Evolutionary conservation across 2,329 filamentous ascomycete species (phyloP), one percentile per base, ranked within the genome.

Genomic region (Xylaria sp.): DNA sequence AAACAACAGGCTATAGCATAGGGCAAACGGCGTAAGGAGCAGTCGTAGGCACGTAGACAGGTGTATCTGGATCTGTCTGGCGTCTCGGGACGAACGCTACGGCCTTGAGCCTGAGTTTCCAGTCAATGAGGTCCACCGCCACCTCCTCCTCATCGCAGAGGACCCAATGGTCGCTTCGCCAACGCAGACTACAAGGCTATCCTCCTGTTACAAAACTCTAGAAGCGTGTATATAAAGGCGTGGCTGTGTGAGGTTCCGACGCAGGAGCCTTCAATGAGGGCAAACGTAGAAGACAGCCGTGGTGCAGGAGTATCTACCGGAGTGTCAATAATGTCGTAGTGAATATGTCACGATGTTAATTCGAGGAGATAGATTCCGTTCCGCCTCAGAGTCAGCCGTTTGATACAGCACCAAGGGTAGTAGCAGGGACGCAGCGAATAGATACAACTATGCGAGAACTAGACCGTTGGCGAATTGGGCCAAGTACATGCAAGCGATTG

Each of bases 91-190:
- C 68, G 58, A 69, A 61, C 63, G 64, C 67, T 69, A 68, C 60
- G 68, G 71, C 75, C 73, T 75, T 70, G 73, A 75, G 72, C 72
- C 72, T 74, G 72, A 69, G 64, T 73, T 71, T 72, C 68, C 71
- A 70, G 74, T 74, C 70, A 73, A 73, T 72, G 72, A 78, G 75
- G 75, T 73, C 76, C 75, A 73, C 76, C 76, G 71, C 76, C 76
- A 72, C 76, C 76, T 71, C 75, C 76, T 74, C 77, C 77, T 78
- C 77, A 79, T 78, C 76, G 76, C 77, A 77, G 71, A 76, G 73
- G 76, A 78, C 77, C 77, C 66, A 74, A 67, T 68, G 75, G 76
- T 72, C 76, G 69, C 75, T 71, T 75, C 66, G 69, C 74, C 71
- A 55, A 62, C 70, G 59, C 65, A 64, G 47, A 64, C 39, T 53